Conservation (phyloP, 352 stramenopile genomes). For the Phytophthora pseudosyringae region DNA sequence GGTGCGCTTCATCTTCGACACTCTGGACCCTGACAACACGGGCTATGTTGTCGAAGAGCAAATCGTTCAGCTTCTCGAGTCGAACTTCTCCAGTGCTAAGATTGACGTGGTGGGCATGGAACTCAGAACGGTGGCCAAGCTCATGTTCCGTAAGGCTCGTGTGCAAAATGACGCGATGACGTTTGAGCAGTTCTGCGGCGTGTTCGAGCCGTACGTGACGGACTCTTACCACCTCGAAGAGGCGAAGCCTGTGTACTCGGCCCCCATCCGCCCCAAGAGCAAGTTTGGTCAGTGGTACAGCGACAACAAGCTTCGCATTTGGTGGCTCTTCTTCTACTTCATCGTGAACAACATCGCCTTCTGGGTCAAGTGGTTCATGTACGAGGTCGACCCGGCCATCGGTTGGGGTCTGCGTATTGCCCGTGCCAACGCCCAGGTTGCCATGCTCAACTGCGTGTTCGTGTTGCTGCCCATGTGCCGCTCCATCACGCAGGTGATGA, state of each 20-base stretch:
- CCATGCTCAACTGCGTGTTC: slow-evolving; percentile 75
- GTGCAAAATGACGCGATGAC: slow-evolving; percentile 60
- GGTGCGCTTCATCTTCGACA: slow-evolving; percentile 82
- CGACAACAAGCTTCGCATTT: slow-evolving; percentile 72
- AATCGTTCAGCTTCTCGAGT: slow-evolving; percentile 57
- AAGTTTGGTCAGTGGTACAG: slow-evolving; percentile 70
- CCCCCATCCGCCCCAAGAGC: slow-evolving; percentile 42
- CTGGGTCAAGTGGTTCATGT: slow-evolving; percentile 64
- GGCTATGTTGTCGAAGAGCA: slow-evolving; percentile 61
- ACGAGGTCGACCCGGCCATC: slow-evolving; percentile 71
- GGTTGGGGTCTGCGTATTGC: slow-evolving; percentile 70
- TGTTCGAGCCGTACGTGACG: slow-evolving; percentile 72
- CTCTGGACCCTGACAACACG: slow-evolving; percentile 53
- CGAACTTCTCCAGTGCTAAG: slow-evolving; percentile 77
- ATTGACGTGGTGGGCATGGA: slow-evolving; percentile 77
- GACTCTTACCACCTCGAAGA: slow-evolving; percentile 56
- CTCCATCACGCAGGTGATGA: slow-evolving; percentile 67
- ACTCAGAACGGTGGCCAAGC: slow-evolving; percentile 54
- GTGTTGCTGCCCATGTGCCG: slow-evolving; percentile 79
- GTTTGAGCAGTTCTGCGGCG: slow-evolving; percentile 59
- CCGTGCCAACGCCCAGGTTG: slow-evolving; percentile 66
- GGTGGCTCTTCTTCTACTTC: slow-evolving; percentile 75
- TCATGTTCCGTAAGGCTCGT: slow-evolving; percentile 72
- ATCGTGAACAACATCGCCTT: slow-evolving; percentile 65
- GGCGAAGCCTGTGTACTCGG: slow-evolving; percentile 31